phyloP scores from a whole-genome alignment of 306 rosid genomes.

The Nissolia schottii region DNA sequence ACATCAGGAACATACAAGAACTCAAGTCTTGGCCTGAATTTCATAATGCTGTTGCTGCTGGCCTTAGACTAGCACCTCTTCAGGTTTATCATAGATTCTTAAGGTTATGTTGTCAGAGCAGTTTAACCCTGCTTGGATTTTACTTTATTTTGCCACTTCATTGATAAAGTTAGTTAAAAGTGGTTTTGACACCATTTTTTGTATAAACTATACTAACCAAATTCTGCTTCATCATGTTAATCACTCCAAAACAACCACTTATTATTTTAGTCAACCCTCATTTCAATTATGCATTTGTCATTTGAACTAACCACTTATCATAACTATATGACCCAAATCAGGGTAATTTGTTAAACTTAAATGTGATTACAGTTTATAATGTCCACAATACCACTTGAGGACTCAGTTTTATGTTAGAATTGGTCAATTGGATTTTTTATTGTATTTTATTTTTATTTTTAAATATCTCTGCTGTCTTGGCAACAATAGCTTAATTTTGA shows the following conservation, averaged over 20 bases:
- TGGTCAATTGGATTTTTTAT: neutral
- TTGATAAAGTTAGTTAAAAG: neutral
- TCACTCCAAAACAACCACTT: neutral
- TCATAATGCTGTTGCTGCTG: conserved; percentile 97
- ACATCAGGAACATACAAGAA: conserved; percentile 80
- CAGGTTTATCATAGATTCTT: conserved; percentile 54
- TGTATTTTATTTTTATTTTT: too few species aligned
- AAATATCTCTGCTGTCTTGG: neutral
- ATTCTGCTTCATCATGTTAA: neutral
- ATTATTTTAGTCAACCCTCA: neutral
- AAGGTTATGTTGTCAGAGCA: conserved; percentile 1
- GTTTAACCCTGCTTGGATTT: neutral
- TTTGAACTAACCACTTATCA: neutral
- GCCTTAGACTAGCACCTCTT: conserved; percentile 91
- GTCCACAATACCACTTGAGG: neutral
- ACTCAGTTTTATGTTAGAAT: neutral
- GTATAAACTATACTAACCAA: neutral
- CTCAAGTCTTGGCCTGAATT: conserved; percentile 96
- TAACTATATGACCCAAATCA: neutral
- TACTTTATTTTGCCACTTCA: neutral
- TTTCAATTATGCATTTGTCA: conserved; percentile 4
- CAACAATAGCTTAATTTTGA: neutral
- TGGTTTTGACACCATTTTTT: neutral
- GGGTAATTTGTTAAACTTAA: neutral
- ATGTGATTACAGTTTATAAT: neutral